Base-by-base conservation (phyloP, 2,329 filamentous ascomycete genomes). In the Sporothrix brasiliensis region DNA sequence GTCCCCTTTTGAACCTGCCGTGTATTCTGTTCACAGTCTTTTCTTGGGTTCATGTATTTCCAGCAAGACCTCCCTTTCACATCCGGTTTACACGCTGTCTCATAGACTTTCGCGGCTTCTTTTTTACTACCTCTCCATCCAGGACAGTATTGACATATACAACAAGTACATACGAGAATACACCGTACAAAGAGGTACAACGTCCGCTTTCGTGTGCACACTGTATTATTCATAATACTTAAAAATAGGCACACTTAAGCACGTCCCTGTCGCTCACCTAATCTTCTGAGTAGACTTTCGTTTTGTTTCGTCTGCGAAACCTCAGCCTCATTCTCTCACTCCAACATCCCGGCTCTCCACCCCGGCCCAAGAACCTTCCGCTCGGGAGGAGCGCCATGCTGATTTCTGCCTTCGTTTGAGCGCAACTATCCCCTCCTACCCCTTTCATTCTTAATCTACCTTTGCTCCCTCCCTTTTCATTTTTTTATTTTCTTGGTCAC, bases 301-400 rank as follows among this genome's bases (percentile, higher is more conserved):
- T 47, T 47, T 41, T 58, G 11, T 11, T 47, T 47, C 34, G 39
- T 63, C 21, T 6, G 13, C 58, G 11, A 34, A 27, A 39, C 58
- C 58, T 21, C 39, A 63, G 13, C 39, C 56, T 11, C 56, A 44
- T 21, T 24, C 27, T n/a, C 56, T 11, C 56, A 60, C 13, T 24
- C 27, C 47, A 16, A 39, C 10, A 63, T 61, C 58, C 58, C 58
- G 44, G 58, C 39, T 7, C 13, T 21, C 58, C n/a, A 39, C 27
- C 39, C 58, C 58, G 58, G 58, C 11, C 39, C 39, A 47, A 47
- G 58, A 65, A n/a, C 61, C 14, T 30, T 50, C 61, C 61, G 61
- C n/a, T 21, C 49, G 21, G 39, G 24, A 50, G 47, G 44, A 24
- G 47, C 30, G 63, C 49, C 49, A 53, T 1, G 27, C 6, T 47